Evolutionary conservation across 768 basidiomycete species (phyloP).

Genomic region (Lactarius tabidus): DNA sequence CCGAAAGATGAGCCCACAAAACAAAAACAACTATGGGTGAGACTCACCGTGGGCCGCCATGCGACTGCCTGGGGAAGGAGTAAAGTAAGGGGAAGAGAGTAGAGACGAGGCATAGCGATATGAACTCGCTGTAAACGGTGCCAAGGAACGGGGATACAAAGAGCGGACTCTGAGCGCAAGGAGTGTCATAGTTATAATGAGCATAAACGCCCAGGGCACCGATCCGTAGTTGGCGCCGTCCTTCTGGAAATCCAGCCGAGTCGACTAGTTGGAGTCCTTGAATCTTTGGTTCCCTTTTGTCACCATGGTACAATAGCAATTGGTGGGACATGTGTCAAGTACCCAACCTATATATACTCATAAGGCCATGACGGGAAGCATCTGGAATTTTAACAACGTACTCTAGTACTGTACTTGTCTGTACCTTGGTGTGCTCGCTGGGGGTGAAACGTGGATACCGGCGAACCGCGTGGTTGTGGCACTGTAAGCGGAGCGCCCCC

Average conservation of each 20-base stretch:
- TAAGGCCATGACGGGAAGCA: background rate
- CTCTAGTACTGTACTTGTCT: background rate
- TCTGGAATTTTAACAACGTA: background rate
- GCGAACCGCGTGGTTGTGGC: constrained; percentile 2
- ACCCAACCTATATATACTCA: background rate
- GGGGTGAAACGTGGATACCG: background rate
- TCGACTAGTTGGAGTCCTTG: constrained; percentile 17
- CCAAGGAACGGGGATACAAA: background rate
- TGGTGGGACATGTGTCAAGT: background rate
- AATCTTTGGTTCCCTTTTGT: background rate
- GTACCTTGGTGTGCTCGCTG: background rate
- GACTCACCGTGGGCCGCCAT: constrained; percentile 4
- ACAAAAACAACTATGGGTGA: background rate
- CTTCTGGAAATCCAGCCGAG: constrained; percentile 4
- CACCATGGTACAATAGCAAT: background rate
- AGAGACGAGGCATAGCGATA: constrained; percentile 4
- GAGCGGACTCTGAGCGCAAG: background rate
- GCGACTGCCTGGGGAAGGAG: constrained; percentile 11
- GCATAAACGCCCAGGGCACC: constrained; percentile 4
- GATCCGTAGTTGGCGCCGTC: constrained; percentile 4
- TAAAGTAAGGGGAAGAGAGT: background rate
- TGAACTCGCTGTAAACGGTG: background rate
- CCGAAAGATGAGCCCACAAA: background rate
- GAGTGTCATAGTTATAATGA: constrained; percentile 13
- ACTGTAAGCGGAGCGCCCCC: background rate